These are phyloP conservation scores for Solioccasus polychromus DNA, from an alignment of 768 basidiomycete genomes.

Conservation along the genomic window DNA sequence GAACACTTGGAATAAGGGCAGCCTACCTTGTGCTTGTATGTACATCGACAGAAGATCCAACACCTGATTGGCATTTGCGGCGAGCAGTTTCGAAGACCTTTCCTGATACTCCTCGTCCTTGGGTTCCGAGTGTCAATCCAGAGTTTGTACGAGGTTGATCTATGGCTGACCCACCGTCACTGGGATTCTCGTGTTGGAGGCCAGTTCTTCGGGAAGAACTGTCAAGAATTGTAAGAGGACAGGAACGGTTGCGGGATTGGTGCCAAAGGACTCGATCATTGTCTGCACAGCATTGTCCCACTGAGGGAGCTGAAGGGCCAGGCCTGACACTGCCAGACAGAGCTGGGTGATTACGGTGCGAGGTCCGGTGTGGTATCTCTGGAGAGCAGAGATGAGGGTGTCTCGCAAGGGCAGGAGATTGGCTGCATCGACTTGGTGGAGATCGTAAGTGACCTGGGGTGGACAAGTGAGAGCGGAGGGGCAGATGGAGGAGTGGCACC, in stretches of 20 bases:
- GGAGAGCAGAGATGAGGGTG: conserved; percentile 76
- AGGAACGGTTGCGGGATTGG: conserved; percentile 79
- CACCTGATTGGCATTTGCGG: conserved; percentile 67
- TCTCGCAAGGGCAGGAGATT: conserved; percentile 81
- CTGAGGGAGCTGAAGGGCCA: conserved; percentile 83
- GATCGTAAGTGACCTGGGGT: conserved; percentile 88
- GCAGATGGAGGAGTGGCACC: conserved; percentile 23
- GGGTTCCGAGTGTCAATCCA: conserved; percentile 9
- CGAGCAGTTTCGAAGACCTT: conserved; percentile 58
- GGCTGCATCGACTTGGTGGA: conserved; percentile 75
- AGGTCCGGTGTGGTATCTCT: conserved; percentile 72
- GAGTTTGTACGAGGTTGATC: neutral
- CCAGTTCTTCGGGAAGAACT: conserved; percentile 86
- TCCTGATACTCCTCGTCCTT: conserved; percentile 78
- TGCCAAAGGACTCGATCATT: conserved; percentile 84
- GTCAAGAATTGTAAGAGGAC: conserved; percentile 87
- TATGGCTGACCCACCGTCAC: conserved; percentile 64
- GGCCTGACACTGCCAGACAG: conserved; percentile 84
- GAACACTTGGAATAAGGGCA: neutral
- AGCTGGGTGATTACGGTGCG: conserved; percentile 85
- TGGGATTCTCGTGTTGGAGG: conserved; percentile 81
- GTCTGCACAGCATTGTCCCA: conserved; percentile 81
- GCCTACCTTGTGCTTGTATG: conserved; percentile 79
- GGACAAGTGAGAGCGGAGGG: conserved; percentile 32
- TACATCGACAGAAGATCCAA: conserved; percentile 84